Conservation (phyloP, 2,329 filamentous ascomycete genomes). For the Aurifilum marmelostoma region DNA sequence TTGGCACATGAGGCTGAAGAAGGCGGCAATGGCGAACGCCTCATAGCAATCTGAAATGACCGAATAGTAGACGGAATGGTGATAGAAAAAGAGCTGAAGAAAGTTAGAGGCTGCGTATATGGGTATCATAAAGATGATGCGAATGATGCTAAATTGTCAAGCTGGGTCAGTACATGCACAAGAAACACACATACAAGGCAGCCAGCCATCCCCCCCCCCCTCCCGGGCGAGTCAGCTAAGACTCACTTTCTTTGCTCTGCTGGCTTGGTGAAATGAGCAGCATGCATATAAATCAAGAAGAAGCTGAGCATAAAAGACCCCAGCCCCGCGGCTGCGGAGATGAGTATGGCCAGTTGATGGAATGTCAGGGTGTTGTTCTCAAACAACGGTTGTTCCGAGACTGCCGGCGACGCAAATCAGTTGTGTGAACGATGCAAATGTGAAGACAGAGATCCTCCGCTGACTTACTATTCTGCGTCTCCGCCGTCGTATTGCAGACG, state of each 20-base stretch:
- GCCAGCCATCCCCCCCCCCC: too few relatives aligned
- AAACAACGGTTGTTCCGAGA: conserved; percentile 51
- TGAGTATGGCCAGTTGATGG: conserved; percentile 57
- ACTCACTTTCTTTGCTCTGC: conserved; percentile 61
- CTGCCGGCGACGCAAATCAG: conserved; percentile 38
- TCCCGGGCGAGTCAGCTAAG: not conserved
- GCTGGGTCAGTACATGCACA: conserved; percentile 9
- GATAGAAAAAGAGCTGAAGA: conserved; percentile 74
- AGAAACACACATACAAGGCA: not conserved
- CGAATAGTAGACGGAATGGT: conserved; percentile 78
- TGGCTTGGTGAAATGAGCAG: conserved; percentile 63
- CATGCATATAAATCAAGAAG: conserved; percentile 62
- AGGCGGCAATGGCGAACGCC: conserved; percentile 84
- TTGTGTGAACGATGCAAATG: conserved; percentile 40
- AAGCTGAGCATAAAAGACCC: conserved; percentile 57
- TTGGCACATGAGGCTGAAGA: conserved; percentile 81
- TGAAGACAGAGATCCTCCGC: not conserved
- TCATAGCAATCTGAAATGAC: conserved; percentile 86
- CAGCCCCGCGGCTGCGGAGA: conserved; percentile 52
- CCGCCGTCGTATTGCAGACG: conserved; percentile 29
- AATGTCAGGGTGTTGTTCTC: conserved; percentile 51
- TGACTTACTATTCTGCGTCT: conserved; percentile 33
- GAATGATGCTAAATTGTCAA: conserved; percentile 67
- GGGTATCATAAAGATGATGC: conserved; percentile 86
- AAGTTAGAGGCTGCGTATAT: conserved; percentile 77